These are phyloP conservation scores for Saksenaea oblongispora DNA, from an alignment of 371 early-diverging fungal genomes.

Conservation along the genomic window DNA sequence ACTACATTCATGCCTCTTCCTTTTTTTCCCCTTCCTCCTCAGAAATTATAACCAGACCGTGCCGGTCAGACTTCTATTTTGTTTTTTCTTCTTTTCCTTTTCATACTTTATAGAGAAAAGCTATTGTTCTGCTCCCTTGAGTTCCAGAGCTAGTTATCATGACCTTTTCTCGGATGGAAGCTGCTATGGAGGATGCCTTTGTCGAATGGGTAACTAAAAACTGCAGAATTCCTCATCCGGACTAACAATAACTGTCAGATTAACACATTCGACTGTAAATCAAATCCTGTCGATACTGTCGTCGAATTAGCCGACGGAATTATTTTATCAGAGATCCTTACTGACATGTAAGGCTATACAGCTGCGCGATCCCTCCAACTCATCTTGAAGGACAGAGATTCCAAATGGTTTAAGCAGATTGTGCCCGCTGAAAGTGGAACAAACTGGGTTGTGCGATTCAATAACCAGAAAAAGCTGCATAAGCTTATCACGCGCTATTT, in stretches of 20 bases:
- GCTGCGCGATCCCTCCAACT: neutral
- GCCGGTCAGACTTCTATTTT: neutral
- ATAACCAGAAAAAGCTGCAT: slow-evolving; percentile 88
- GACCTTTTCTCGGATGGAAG: slow-evolving; percentile 53
- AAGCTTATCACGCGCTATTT: slow-evolving; percentile 83
- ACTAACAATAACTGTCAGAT: slow-evolving; percentile 46
- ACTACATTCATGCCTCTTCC: neutral
- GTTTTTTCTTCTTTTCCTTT: neutral
- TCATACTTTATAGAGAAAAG: too few species aligned
- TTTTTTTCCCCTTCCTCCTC: neutral
- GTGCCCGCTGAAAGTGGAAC: slow-evolving; percentile 67
- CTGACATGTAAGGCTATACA: slow-evolving; percentile 73
- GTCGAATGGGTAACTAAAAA: slow-evolving; percentile 52
- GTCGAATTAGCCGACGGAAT: slow-evolving; percentile 83
- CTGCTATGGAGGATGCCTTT: slow-evolving; percentile 55
- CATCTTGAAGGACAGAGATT: slow-evolving; percentile 58
- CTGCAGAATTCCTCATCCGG: neutral
- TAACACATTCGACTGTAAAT: slow-evolving; percentile 71
- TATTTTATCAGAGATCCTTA: slow-evolving; percentile 77
- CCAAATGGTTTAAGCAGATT: slow-evolving; percentile 84
- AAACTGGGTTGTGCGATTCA: slow-evolving; percentile 92
- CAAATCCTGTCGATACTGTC: slow-evolving; percentile 60
- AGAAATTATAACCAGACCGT: neutral
- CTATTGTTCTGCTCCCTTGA: neutral
- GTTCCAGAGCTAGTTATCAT: slow-evolving; percentile 13